These are phyloP conservation scores for Macrolepiota fuliginosa DNA, from an alignment of 768 basidiomycete genomes.

Conservation along the genomic window DNA sequence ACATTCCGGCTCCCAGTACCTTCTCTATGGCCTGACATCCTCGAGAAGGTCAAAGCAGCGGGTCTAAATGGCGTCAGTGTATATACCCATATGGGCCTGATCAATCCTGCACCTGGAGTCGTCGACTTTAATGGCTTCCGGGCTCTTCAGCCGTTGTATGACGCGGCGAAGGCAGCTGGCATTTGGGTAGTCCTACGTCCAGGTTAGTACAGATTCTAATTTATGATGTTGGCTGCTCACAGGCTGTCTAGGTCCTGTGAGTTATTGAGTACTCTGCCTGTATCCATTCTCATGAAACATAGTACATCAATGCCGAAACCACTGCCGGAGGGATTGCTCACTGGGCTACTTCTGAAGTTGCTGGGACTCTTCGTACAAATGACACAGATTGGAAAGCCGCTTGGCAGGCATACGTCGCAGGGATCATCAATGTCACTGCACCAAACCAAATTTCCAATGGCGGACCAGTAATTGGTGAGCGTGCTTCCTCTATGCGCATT, in stretches of 20 bases:
- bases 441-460: constrained; percentile 70
- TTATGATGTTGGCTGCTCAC: background rate
- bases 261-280: constrained; percentile 13
- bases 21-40: constrained; percentile 76
- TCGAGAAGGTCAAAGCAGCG: constrained; percentile 78
- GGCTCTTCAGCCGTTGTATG: constrained; percentile 66
- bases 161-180: constrained; percentile 71
- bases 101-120: constrained; percentile 71
- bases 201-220: constrained; percentile 37
- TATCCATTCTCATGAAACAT: constrained; percentile 2
- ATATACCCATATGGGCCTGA: constrained; percentile 78
- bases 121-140: constrained; percentile 74
- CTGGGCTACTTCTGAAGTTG: constrained; percentile 70
- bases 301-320: constrained; percentile 81
- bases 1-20: constrained; percentile 80
- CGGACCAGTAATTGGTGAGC: constrained; percentile 72
- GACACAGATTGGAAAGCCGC: constrained; percentile 66
- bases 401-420: constrained; percentile 72
- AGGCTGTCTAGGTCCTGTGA: constrained; percentile 34
- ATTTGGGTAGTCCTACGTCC: constrained; percentile 81
- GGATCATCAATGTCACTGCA: constrained; percentile 55
- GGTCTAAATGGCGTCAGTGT: constrained; percentile 79
- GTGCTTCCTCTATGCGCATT: background rate
- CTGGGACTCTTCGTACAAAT: constrained; percentile 70
- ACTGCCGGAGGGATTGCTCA: constrained; percentile 70